phyloP scores from a whole-genome alignment of 2,329 filamentous ascomycete genomes.

The Neoscytalidium dimidiatum region DNA sequence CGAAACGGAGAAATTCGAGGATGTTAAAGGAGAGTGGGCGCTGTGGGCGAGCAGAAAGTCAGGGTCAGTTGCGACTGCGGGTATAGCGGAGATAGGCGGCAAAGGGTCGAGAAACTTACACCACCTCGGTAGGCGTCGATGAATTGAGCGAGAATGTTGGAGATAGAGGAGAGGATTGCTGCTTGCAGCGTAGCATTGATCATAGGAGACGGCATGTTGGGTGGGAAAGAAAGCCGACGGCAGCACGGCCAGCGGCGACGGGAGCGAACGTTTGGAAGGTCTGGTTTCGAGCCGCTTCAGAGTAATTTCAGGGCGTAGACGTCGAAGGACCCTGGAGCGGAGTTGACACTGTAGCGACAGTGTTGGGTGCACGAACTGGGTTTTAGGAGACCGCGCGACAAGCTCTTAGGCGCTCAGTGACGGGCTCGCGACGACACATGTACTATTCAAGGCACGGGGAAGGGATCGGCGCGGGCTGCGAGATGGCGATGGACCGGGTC shows the following conservation, averaged over 20 bases:
- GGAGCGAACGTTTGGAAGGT: background rate
- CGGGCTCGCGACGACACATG: background rate
- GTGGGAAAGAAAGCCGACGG: conserved; percentile 29
- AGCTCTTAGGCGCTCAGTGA: conserved; percentile 7
- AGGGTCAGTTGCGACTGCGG: background rate
- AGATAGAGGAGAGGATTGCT: conserved; percentile 37
- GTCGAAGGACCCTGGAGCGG: background rate
- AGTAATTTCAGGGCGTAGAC: background rate
- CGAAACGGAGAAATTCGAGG: conserved; percentile 40
- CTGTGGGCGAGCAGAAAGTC: conserved; percentile 17
- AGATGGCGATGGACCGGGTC: background rate
- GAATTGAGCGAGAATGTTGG: conserved; percentile 40
- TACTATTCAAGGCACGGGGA: conserved; percentile 11
- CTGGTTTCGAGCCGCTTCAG: background rate
- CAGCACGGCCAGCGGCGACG: conserved; percentile 19
- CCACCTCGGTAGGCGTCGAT: conserved; percentile 37
- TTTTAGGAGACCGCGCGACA: conserved; percentile 8
- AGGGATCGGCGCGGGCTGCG: conserved; percentile 10
- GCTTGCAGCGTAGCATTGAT: conserved; percentile 25
- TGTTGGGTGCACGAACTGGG: background rate
- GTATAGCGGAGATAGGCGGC: background rate
- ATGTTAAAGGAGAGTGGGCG: conserved; percentile 39
- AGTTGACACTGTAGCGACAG: conserved; percentile 16
- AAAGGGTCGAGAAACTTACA: conserved; percentile 13
- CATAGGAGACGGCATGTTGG: conserved; percentile 32